phyloP scores from a whole-genome alignment of 2,329 filamentous ascomycete genomes.

The Phialophora verrucosa region DNA sequence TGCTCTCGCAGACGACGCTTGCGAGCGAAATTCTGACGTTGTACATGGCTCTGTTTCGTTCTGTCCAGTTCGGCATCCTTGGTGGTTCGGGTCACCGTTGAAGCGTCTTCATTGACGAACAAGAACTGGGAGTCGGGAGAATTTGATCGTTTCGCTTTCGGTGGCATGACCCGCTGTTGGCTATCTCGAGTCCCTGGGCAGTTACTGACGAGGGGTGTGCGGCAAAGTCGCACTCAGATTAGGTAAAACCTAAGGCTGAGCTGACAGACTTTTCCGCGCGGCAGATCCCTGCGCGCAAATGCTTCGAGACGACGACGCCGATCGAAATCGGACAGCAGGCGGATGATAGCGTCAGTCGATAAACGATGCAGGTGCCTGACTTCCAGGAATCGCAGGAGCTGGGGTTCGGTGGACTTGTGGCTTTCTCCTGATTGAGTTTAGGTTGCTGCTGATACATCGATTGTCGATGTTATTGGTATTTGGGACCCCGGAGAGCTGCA shows the following conservation, averaged over 20 bases:
- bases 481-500: conserved; percentile 22
- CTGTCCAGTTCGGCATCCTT: conserved; percentile 33
- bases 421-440: conserved; percentile 36
- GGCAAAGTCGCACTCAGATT: conserved; percentile 17
- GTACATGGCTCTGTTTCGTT: conserved; percentile 39
- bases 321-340: not conserved
- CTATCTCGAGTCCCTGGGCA: conserved; percentile 4
- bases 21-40: conserved; percentile 36
- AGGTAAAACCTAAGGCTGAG: conserved; percentile 30
- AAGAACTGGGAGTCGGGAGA: conserved; percentile 33
- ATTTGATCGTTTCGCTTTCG: conserved; percentile 31
- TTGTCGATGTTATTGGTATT: conserved; percentile 24
- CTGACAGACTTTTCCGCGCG: conserved; percentile 11
- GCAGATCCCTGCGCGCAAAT: conserved; percentile 8
- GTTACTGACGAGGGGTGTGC: conserved; percentile 2
- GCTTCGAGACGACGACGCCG: conserved; percentile 4
- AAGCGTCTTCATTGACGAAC: conserved; percentile 37
- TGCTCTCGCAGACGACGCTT: conserved; percentile 29
- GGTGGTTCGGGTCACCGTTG: conserved; percentile 29
- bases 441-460: conserved; percentile 33
- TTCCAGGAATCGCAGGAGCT: conserved; percentile 19
- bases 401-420: conserved; percentile 15
- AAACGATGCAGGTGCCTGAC: conserved; percentile 4
- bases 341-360: conserved; percentile 10
- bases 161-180: conserved; percentile 29